Percentiles rank a stretch among this genome's conserved stretches.
These are phyloP conservation scores for Claviceps paspali DNA, from an alignment of 2,329 filamentous ascomycete species.

Conservation along the genomic window DNA sequence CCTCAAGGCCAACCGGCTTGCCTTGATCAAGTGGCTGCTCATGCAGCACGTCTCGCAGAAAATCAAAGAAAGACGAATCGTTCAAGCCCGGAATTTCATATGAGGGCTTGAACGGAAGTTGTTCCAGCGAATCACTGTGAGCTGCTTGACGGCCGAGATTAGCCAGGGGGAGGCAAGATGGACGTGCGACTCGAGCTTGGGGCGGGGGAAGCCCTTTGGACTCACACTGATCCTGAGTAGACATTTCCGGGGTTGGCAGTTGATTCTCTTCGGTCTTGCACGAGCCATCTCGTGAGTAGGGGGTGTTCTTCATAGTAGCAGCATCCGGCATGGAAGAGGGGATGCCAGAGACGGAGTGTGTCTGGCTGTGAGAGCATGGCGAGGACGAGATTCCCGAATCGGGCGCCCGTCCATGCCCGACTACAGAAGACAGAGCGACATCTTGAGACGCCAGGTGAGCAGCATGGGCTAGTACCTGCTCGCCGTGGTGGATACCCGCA, in stretches of 20 bases:
- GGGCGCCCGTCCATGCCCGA: not conserved
- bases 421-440: conserved; percentile 2
- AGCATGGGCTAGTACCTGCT: conserved; percentile 27
- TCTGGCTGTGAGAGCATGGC: conserved; percentile 10
- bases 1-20: conserved; percentile 24
- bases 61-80: conserved; percentile 31
- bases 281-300: conserved; percentile 11
- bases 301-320: conserved; percentile 12
- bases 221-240: conserved; percentile 16
- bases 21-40: conserved; percentile 24
- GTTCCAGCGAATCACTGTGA: conserved; percentile 1
- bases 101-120: not conserved
- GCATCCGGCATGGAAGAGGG: conserved; percentile 8
- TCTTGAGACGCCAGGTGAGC: conserved; percentile 12
- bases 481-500: conserved; percentile 27
- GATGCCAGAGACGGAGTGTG: conserved; percentile 2
- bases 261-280: conserved; percentile 19
- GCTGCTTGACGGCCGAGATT: too few species aligned
- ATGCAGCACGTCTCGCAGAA: conserved; percentile 34
- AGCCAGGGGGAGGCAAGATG: too few species aligned
- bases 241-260: conserved; percentile 20
- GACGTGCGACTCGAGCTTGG: too few species aligned
- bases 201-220: too few species aligned
- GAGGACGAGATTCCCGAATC: conserved; percentile 9
- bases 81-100: conserved; percentile 14